Conservation (phyloP, 495 filamentous ascomycete species). For the Paragyromitra xinjiangensis region DNA sequence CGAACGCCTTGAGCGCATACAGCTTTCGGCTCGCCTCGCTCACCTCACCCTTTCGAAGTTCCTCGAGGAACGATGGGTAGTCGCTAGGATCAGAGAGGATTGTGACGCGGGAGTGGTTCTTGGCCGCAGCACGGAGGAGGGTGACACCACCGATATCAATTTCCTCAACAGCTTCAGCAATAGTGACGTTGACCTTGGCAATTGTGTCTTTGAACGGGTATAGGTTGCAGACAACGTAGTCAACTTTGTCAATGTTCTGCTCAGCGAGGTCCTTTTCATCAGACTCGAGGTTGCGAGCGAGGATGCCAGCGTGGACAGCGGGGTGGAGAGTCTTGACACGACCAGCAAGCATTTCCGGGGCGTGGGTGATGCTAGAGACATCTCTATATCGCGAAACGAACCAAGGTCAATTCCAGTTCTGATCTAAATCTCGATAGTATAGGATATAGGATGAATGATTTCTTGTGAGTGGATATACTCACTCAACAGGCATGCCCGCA, state of each 20-base stretch:
- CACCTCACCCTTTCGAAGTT: slow-evolving; percentile 86
- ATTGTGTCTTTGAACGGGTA: slow-evolving; percentile 99
- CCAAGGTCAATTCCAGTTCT: slow-evolving; percentile 19
- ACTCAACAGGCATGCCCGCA: slow-evolving; percentile 92
- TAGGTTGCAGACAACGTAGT: slow-evolving; percentile 98
- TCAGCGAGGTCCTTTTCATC: slow-evolving; percentile 96
- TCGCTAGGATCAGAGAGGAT: slow-evolving; percentile 92
- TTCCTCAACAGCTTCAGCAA: slow-evolving; percentile 95
- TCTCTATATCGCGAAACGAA: slow-evolving; percentile 67
- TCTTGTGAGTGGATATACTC: slow-evolving; percentile 59
- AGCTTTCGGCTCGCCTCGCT: slow-evolving; percentile 80
- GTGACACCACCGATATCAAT: slow-evolving; percentile 98
- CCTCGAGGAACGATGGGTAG: slow-evolving; percentile 91
- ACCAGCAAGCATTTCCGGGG: slow-evolving; percentile 97
- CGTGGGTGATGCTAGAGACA: slow-evolving; percentile 95
- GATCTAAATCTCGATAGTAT: background rate
- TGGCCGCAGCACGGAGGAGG: slow-evolving; percentile 92
- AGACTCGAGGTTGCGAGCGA: slow-evolving; percentile 87
- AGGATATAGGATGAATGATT: too few relatives aligned
- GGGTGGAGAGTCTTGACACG: slow-evolving; percentile 98
- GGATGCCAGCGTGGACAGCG: slow-evolving; percentile 89
- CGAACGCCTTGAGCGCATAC: slow-evolving; percentile 95
- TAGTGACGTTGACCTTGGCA: slow-evolving; percentile 93
- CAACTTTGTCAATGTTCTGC: slow-evolving; percentile 96
- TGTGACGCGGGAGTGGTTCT: slow-evolving; percentile 94